phyloP scores from a whole-genome alignment of 2,329 filamentous ascomycete genomes.

The Aspergillus sp. region DNA sequence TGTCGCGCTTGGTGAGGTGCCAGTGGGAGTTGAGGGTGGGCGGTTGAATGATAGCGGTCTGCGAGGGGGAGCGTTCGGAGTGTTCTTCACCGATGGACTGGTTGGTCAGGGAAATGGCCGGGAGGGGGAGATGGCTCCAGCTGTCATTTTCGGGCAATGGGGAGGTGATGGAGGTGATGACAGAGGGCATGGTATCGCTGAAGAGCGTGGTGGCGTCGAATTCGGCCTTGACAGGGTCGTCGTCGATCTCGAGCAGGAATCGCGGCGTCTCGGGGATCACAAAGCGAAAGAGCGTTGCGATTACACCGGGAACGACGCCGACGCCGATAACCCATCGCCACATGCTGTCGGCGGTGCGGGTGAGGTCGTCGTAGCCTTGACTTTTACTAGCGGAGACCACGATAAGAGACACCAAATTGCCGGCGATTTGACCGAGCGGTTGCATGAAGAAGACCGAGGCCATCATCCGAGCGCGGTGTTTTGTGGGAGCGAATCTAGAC shows the following conservation, averaged over 20 bases:
- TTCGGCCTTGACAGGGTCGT: conserved; percentile 59
- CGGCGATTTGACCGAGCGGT: conserved; percentile 64
- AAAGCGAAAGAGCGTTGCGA: conserved; percentile 66
- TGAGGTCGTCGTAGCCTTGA: conserved; percentile 25
- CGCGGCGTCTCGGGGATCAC: conserved; percentile 66
- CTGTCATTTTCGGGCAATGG: conserved; percentile 30
- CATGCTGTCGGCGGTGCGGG: conserved; percentile 55
- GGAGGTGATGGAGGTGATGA: conserved; percentile 10
- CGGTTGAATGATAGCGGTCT: conserved; percentile 28
- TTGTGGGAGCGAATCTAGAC: conserved; percentile 51
- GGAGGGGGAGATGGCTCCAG: conserved; percentile 19
- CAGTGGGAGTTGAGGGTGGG: conserved; percentile 43
- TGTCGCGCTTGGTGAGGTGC: conserved; percentile 38
- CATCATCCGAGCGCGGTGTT: conserved; percentile 66
- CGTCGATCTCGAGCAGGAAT: conserved; percentile 64
- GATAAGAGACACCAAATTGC: conserved; percentile 60
- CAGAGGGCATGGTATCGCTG: conserved; percentile 31
- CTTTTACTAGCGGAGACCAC: conserved; percentile 34
- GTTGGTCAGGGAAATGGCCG: conserved; percentile 25
- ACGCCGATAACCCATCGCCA: conserved; percentile 68
- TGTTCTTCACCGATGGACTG: conserved; percentile 23
- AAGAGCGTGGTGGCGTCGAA: conserved; percentile 62
- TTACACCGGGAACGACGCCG: conserved; percentile 61
- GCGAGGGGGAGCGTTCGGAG: conserved; percentile 22
- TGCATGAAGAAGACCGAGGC: conserved; percentile 69